Evolutionary conservation across 1,139 yeast genomes (phyloP).

Genomic region (Yamadazyma mexicana): DNA sequence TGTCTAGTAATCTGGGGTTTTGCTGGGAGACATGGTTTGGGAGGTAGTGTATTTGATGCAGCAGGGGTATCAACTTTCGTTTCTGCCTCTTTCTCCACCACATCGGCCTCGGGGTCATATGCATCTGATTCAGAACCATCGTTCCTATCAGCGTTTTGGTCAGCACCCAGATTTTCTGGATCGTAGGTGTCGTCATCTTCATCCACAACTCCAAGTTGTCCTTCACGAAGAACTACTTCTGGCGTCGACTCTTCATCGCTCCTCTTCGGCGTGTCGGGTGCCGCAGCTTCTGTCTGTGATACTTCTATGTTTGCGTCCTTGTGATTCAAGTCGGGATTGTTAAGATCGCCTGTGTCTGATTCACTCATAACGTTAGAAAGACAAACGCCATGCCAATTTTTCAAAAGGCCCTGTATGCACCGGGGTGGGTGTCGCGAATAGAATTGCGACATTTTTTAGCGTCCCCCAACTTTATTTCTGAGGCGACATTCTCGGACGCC

Average conservation of each 20-base stretch:
- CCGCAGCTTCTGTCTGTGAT: too few relatives aligned
- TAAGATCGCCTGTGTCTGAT: too few relatives aligned
- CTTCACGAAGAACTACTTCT: constrained; percentile 5
- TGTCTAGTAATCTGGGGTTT: constrained; percentile 19
- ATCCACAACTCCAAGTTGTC: not conserved
- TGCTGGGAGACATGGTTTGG: constrained; percentile 9
- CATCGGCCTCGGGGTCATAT: constrained; percentile 7
- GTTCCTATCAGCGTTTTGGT: too few relatives aligned
- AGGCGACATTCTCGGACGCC: too few relatives aligned
- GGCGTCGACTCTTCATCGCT: constrained; percentile 2
- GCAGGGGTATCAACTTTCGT: not conserved
- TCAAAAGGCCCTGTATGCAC: too few relatives aligned
- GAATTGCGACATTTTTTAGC: too few relatives aligned
- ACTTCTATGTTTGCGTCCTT: too few relatives aligned
- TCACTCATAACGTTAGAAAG: too few relatives aligned
- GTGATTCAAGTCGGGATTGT: too few relatives aligned
- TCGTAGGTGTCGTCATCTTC: not conserved
- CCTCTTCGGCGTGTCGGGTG: not conserved
- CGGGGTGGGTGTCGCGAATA: too few relatives aligned
- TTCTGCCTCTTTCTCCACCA: constrained; percentile 9
- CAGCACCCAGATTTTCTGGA: not conserved
- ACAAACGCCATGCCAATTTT: too few relatives aligned
- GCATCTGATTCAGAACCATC: constrained; percentile 1
- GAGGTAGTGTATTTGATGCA: not conserved
- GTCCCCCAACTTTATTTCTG: too few relatives aligned